A percentile compares a stretch with the other conserved stretches of the same genome.
Evolutionary conservation across 73 alveolate genomes (phyloP).

Genomic region (Tetrahymena malaccensis): DNA sequence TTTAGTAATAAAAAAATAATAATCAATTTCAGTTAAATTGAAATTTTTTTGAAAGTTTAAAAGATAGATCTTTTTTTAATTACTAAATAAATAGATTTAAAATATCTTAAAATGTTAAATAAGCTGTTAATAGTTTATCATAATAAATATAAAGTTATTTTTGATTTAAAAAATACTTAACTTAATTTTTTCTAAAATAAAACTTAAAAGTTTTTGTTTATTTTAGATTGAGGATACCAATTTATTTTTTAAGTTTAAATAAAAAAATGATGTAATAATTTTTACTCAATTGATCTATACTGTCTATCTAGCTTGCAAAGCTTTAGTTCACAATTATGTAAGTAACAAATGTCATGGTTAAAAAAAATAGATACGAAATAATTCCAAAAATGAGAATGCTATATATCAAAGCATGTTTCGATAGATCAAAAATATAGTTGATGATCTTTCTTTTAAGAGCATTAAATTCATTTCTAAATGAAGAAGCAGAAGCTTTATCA

Average conservation of each 20-base stretch:
- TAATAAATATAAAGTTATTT: too few species aligned
- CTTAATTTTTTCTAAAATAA: too few species aligned
- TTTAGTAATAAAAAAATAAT: too few species aligned
- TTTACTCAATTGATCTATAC: not conserved
- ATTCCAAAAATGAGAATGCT: not conserved
- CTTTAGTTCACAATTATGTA: not conserved
- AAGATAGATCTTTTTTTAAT: too few species aligned
- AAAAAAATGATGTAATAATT: not conserved
- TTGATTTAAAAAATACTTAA: too few species aligned
- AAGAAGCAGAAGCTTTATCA: not conserved
- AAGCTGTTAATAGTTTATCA: too few species aligned
- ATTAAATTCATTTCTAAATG: not conserved
- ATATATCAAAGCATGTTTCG: not conserved
- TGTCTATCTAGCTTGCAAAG: not conserved
- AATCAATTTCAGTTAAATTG: too few species aligned
- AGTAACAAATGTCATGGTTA: not conserved
- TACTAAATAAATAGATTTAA: too few species aligned
- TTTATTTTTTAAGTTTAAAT: not conserved
- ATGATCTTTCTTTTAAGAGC: not conserved
- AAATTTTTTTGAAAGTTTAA: too few species aligned
- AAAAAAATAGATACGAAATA: not conserved
- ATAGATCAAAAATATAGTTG: not conserved
- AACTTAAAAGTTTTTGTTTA: too few species aligned
- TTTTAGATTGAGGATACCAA: too few species aligned
- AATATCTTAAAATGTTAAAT: too few species aligned